These are phyloP conservation scores for Halophytophthora batemanensis DNA, from an alignment of 352 stramenopile genomes.

Conservation along the genomic window DNA sequence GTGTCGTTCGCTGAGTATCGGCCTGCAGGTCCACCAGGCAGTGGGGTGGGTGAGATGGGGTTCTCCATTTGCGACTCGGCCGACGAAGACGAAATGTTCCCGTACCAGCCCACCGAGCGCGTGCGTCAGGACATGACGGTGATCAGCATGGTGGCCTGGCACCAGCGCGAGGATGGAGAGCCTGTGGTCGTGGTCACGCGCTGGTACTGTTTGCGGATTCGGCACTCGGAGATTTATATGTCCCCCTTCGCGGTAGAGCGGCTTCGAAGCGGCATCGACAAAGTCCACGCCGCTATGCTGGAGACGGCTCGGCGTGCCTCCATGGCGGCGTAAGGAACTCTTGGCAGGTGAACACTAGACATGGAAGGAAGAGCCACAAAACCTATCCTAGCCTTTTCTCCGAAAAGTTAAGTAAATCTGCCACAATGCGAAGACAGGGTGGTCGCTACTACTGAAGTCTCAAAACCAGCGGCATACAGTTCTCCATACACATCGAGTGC, in stretches of 20 bases:
- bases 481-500: no score
- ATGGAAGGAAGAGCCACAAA: neutral
- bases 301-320: conserved; percentile 5
- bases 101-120: conserved; percentile 30
- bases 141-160: conserved; percentile 20
- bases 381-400: no score
- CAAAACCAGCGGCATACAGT: no score
- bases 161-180: conserved; percentile 12
- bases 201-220: conserved; percentile 29
- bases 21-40: conserved; percentile 1
- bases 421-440: no score
- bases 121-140: conserved; percentile 34
- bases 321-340: no score
- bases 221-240: conserved; percentile 19
- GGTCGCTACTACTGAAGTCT: no score
- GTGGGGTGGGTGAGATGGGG: conserved; percentile 20
- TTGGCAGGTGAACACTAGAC: no score
- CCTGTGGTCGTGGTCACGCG: conserved; percentile 25
- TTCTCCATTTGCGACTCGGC: conserved; percentile 35
- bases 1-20: conserved; percentile 36
- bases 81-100: conserved; percentile 40
- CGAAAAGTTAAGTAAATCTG: no score
- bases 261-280: conserved; percentile 18
- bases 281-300: conserved; percentile 26
- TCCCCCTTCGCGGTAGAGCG: conserved; percentile 22